phyloP scores from a whole-genome alignment of 441 rosid species.

The Cnidoscolus chayamansa region DNA sequence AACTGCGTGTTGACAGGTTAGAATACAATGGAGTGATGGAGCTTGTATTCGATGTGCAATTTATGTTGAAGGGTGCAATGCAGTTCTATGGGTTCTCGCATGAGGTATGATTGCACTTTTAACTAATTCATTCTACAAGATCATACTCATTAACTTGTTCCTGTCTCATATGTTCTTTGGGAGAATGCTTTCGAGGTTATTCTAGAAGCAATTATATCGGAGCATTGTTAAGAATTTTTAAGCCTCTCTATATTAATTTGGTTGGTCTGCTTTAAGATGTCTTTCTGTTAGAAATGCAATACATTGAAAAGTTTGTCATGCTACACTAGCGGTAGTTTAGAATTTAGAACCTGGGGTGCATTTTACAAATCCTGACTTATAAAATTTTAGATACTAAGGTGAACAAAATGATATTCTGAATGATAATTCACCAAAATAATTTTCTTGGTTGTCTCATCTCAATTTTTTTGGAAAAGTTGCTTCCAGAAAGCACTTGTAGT shows the following conservation, averaged over 20 bases:
- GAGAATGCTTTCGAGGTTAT: background rate
- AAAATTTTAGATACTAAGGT: background rate
- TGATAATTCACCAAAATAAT: background rate
- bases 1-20: conserved; percentile 73
- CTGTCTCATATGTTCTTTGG: background rate
- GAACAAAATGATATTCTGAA: background rate
- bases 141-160: background rate
- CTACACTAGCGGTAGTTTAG: background rate
- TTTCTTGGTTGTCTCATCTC: background rate
- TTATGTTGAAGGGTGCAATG: conserved; percentile 87
- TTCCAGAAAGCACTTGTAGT: background rate
- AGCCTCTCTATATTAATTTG: background rate
- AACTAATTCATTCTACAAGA: background rate
- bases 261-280: background rate
- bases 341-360: background rate
- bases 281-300: background rate
- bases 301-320: background rate
- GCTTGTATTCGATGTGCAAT: conserved; percentile 85
- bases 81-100: conserved; percentile 76
- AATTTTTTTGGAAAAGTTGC: background rate
- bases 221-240: conserved; percentile 6
- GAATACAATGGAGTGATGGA: conserved; percentile 83
- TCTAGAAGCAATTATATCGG: background rate
- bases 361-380: background rate
- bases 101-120: conserved; percentile 56